Percentiles rank a stretch among this genome's conserved stretches.
Evolutionary conservation across 1,139 yeast genomes (phyloP).

Genomic region (Geotrichum fermentans): DNA sequence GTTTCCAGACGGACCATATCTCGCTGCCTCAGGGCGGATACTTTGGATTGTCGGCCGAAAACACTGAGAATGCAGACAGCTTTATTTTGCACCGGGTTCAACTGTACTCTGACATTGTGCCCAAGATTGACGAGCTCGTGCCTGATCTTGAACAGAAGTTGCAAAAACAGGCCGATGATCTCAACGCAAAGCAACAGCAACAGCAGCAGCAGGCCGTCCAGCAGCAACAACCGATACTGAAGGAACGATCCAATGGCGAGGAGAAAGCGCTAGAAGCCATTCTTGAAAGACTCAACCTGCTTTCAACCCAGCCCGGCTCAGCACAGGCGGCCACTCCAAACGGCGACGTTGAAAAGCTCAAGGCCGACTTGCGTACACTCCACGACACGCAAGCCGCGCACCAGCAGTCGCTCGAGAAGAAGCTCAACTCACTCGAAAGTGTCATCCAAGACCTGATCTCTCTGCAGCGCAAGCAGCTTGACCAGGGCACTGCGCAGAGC

Average conservation of each 20-base stretch:
- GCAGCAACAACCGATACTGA: no score
- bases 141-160: neutral
- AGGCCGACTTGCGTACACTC: slow-evolving; percentile 6
- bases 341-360: slow-evolving; percentile 10
- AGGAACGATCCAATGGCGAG: slow-evolving; percentile 7
- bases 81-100: slow-evolving; percentile 31
- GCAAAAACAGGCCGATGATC: slow-evolving; percentile 2
- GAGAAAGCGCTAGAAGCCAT: slow-evolving; percentile 22
- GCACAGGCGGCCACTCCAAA: slow-evolving; percentile 1
- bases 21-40: slow-evolving; percentile 33
- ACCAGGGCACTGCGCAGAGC: slow-evolving; percentile 15
- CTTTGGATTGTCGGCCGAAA: slow-evolving; percentile 38
- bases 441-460: slow-evolving; percentile 15
- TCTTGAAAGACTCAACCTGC: slow-evolving; percentile 21
- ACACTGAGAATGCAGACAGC: slow-evolving; percentile 34
- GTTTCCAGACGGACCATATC: slow-evolving; percentile 36
- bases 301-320: neutral
- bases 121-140: slow-evolving; percentile 17
- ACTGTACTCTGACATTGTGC: slow-evolving; percentile 21
- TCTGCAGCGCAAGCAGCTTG: slow-evolving; percentile 15
- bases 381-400: slow-evolving; percentile 2
- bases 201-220: slow-evolving; percentile 8
- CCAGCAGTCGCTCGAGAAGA: slow-evolving; percentile 11
- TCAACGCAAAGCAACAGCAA: slow-evolving; percentile 8
- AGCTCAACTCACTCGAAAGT: slow-evolving; percentile 11